A percentile compares a stretch with the other conserved stretches of the same genome.
These are phyloP conservation scores for peach (Prunus persica) DNA, from an alignment of 306 rosid genomes.

Conservation along the genomic window Prunus_persica_NCBIv2 NC_034010.1:16466001-16466500, in stretches of 20 bases:
- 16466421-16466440: constrained; percentile 21
- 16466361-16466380: background rate
- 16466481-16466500: constrained; percentile 77
- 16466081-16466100: constrained; percentile 12
- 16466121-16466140: constrained; percentile 1
- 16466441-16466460: constrained; percentile 6
- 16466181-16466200: constrained; percentile 29
- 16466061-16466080: background rate
- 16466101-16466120: constrained; percentile 12
- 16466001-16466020: constrained; percentile 1
- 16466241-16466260: constrained; percentile 64
- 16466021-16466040: background rate
- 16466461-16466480: constrained; percentile 13
- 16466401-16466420: background rate
- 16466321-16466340: background rate
- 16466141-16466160: constrained; percentile 25
- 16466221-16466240: constrained; percentile 23
- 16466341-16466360: background rate
- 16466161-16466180: constrained; percentile 19
- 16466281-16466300: constrained; percentile 81
- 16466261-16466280: constrained; percentile 80
- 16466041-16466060: background rate
- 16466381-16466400: background rate
- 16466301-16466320: constrained; percentile 22
- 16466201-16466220: constrained; percentile 32